phyloP scores from a whole-genome alignment of 768 basidiomycete species.

The Suillus discolor region DNA sequence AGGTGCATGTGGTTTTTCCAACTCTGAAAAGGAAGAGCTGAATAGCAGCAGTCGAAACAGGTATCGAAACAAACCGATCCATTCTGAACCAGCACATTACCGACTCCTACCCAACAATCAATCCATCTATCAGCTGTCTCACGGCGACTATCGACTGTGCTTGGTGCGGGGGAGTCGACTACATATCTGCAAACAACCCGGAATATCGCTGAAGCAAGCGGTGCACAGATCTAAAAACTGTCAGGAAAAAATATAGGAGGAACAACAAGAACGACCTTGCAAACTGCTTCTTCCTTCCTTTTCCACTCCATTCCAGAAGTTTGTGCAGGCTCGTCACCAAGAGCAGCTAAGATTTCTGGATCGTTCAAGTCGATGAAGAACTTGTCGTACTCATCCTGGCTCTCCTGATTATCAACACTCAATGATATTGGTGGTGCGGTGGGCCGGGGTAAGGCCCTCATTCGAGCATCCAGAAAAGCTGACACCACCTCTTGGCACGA shows the following conservation, averaged over 20 bases:
- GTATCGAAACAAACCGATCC: slow-evolving; percentile 16
- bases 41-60: neutral
- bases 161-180: slow-evolving; percentile 30
- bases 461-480: slow-evolving; percentile 62
- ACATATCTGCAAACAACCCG: slow-evolving; percentile 54
- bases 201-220: slow-evolving; percentile 56
- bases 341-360: slow-evolving; percentile 56
- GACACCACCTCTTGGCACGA: slow-evolving; percentile 62
- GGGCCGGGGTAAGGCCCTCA: slow-evolving; percentile 46
- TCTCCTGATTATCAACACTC: slow-evolving; percentile 58
- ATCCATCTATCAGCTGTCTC: slow-evolving; percentile 58
- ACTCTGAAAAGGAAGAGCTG: slow-evolving; percentile 39
- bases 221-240: neutral
- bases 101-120: slow-evolving; percentile 76
- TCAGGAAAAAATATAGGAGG: neutral
- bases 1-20: slow-evolving; percentile 62
- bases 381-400: slow-evolving; percentile 74
- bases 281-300: slow-evolving; percentile 49
- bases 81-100: slow-evolving; percentile 59
- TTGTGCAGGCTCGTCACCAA: slow-evolving; percentile 40
- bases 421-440: slow-evolving; percentile 32
- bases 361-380: slow-evolving; percentile 64
- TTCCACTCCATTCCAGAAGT: slow-evolving; percentile 32
- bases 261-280: slow-evolving; percentile 42
- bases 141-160: slow-evolving; percentile 21